Base-by-base conservation (phyloP, 78 protist genomes). In the Chrysochromulina parva region DNA sequence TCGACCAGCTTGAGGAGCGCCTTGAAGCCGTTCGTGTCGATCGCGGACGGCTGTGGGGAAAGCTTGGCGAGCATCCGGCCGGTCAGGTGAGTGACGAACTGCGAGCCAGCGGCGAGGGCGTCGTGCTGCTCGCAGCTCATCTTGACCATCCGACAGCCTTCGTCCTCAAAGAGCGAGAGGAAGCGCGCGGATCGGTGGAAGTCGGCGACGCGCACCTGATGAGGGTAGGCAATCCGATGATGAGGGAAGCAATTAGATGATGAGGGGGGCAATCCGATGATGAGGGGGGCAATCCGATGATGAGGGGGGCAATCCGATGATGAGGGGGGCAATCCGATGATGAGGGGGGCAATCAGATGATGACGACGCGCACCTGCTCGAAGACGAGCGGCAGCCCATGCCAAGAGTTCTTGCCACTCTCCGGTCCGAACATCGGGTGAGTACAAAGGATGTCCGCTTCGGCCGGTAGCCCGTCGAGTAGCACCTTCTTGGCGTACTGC, bases 341-440 rank as follows among this genome's bases (percentile, higher is more conserved):
- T n/a, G n/a, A n/a, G n/a, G n/a, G n/a, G n/a, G n/a, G n/a, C n/a
- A n/a, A n/a, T n/a, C n/a, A n/a, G n/a, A n/a, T n/a, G n/a, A n/a
- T n/a, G n/a, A n/a, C n/a, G n/a, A n/a, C n/a, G n/a, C n/a, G 76
- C 76, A 2, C 76, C 76, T 71, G 28, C 10, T 88, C 91, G 54
- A 71, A 88, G 58, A 71, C 53, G 54, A 48, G 53, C 3, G 80
- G 67, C 48, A 88, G 91, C 55, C 82, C 84, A 0, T 24, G 38
- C 91, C 91, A 88, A 24, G 59, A 10, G 50, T 55, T 16, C 69
- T 67, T 69, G 55, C 91, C 84, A 0, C 71, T 54, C 28, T 88
- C 84, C 3, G 91, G 91, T 11, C 91, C 91, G 54, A 88, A 88
- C 91, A 88, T 88, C 19, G 91, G 91, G 91, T 88, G 91, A 14